These are phyloP conservation scores for Pezicula carpinea DNA, from an alignment of 2,329 filamentous ascomycete species.

Conservation along the genomic window DNA sequence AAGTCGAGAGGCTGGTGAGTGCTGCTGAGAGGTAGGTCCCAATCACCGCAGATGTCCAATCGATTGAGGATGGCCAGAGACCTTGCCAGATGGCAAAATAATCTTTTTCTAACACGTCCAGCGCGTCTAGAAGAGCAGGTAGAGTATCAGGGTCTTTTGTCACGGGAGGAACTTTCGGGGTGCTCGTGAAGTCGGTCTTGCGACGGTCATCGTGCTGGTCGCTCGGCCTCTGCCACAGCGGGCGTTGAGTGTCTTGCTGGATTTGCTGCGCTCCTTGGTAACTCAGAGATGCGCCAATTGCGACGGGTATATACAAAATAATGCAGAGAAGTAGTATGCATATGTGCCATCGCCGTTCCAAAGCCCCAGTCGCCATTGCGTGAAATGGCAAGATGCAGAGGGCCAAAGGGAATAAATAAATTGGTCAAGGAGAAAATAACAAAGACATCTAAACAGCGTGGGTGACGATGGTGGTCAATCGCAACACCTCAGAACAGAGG, in stretches of 20 bases:
- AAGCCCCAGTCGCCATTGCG: constrained; percentile 4
- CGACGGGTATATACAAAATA: neutral
- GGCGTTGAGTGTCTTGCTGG: no score
- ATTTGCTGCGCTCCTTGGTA: no score
- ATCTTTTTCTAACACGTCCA: constrained; percentile 69
- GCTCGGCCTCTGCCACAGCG: no score
- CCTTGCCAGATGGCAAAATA: constrained; percentile 77
- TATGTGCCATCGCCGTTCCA: neutral
- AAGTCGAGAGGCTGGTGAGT: constrained; percentile 64
- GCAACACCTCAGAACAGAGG: no score
- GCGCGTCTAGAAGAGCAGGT: constrained; percentile 44
- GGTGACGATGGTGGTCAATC: no score
- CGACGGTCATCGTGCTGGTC: no score
- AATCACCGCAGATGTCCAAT: constrained; percentile 88
- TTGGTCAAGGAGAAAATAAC: constrained; percentile 9
- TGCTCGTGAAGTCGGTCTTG: no score
- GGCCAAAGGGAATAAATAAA: constrained; percentile 9
- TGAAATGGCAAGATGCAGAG: constrained; percentile 2
- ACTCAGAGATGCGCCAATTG: neutral
- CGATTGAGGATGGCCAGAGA: constrained; percentile 80
- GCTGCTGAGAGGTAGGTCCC: constrained; percentile 74
- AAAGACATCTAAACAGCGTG: constrained; percentile 16
- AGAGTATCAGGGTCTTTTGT: constrained; percentile 13
- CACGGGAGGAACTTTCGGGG: no score
- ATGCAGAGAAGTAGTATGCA: neutral